A percentile compares a stretch with the other conserved stretches of the same genome.
Evolutionary conservation across 2,329 filamentous ascomycete species (phyloP).

Genomic region (Claviceps fusiformis): DNA sequence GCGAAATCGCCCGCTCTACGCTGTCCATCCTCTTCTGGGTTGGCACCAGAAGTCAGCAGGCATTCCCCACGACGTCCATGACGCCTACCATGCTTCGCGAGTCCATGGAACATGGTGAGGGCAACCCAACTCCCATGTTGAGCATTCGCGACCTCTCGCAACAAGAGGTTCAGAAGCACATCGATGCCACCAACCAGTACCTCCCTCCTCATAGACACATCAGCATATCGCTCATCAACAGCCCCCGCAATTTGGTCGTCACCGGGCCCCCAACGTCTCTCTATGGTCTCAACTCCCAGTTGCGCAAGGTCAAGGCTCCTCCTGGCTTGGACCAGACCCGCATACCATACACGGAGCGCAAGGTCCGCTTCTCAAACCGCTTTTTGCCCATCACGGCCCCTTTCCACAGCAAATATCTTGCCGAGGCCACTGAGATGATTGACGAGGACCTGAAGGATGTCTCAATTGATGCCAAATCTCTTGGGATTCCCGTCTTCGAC

Average conservation of each 20-base stretch:
- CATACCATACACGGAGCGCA: slow-evolving; percentile 88
- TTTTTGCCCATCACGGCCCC: slow-evolving; percentile 96
- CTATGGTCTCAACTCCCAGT: slow-evolving; percentile 86
- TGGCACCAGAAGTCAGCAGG: slow-evolving; percentile 89
- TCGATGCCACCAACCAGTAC: slow-evolving; percentile 94
- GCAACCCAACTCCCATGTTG: slow-evolving; percentile 91
- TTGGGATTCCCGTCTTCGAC: slow-evolving; percentile 79
- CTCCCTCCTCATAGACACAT: slow-evolving; percentile 87
- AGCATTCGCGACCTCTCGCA: slow-evolving; percentile 89
- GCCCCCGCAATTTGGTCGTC: slow-evolving; percentile 90
- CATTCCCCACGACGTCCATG: slow-evolving; percentile 87
- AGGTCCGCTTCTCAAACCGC: slow-evolving; percentile 90
- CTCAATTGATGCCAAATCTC: slow-evolving; percentile 54
- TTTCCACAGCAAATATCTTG: slow-evolving; percentile 93
- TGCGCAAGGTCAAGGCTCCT: slow-evolving; percentile 93
- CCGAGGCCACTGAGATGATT: slow-evolving; percentile 68
- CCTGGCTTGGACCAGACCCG: slow-evolving; percentile 95
- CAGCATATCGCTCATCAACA: slow-evolving; percentile 90
- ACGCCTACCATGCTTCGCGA: slow-evolving; percentile 84
- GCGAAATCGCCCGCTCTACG: slow-evolving; percentile 63
- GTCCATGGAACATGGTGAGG: slow-evolving; percentile 86
- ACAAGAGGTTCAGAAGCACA: slow-evolving; percentile 85
- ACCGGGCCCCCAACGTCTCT: slow-evolving; percentile 91
- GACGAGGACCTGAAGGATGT: slow-evolving; percentile 78
- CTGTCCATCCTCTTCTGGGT: slow-evolving; percentile 98